Base-by-base conservation (phyloP, 805 yeast genomes). In the Pichia sporocuriosa region DNA sequence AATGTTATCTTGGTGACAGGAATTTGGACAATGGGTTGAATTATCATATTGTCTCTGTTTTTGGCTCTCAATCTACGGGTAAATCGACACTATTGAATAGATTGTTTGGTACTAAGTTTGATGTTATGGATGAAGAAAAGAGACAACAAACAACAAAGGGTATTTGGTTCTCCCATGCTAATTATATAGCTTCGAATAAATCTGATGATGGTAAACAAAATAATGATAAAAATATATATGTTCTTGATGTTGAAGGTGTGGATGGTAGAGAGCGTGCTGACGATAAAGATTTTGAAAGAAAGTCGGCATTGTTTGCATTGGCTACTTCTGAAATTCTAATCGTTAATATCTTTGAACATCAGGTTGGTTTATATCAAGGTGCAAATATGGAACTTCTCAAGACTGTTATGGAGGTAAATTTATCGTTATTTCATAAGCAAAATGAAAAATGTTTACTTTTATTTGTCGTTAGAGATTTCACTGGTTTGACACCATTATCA, bases 221-320 rank as follows among this genome's bases (percentile, higher is more conserved):
- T 6, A 54, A 54, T 32, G 44, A 53, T 15, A 44, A 48, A 19
- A 52, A 77, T 48, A 68, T 87, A 10, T 72, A 86, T 47, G 94
- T 93, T 2, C 74, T 93, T 73, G 98, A 93, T 58, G 97, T 93
- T n/a, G 98, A 93, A 65, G 98, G 98, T 37, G 89, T 97, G 1
- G 98, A 93, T 65, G 97, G 98, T 37, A 75, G 96, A 46, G 98
- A 93, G 64, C 75, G 97, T 42, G 97, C 97, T 21, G 98, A 93
- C 55, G 97, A 93, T 62, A 97, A 93, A 63, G 98, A 93, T 63
- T 93, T 93, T 61, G 98, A 93, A 63, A 75, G 98, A 44, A 93
- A 93, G 53, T 89, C 96, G 1, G 97, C 97, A 0, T 67, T 93
- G 32, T 93, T 93, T 68, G 97, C 98, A 0, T 68, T 93, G 47